These are phyloP conservation scores for Saussurea involucrata DNA, from an alignment of 129 eudicot species.

Conservation along the genomic window DNA sequence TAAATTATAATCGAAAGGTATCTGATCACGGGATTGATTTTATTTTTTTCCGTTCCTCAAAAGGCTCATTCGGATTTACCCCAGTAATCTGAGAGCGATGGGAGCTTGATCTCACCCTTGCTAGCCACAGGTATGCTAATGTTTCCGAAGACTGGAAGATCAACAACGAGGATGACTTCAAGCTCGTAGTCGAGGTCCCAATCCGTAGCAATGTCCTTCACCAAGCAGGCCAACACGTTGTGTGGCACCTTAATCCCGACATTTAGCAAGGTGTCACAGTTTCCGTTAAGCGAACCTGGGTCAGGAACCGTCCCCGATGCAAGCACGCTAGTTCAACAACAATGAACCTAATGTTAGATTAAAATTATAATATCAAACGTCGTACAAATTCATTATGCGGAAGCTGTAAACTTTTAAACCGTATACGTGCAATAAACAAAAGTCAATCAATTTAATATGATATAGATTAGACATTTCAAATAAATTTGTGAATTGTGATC, in stretches of 20 bases:
- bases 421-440: no score
- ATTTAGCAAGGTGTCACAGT: slow-evolving; percentile 17
- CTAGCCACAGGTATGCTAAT: slow-evolving; percentile 19
- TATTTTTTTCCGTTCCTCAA: not conserved
- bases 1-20: not conserved
- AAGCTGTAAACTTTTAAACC: no score
- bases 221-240: slow-evolving; percentile 12
- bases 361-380: not conserved
- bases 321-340: slow-evolving; percentile 24
- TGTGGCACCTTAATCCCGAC: slow-evolving; percentile 26
- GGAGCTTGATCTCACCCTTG: slow-evolving; percentile 32
- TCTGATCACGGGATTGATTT: slow-evolving; percentile 9
- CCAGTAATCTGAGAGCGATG: slow-evolving; percentile 20
- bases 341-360: not conserved
- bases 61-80: not conserved
- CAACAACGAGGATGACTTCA: slow-evolving; percentile 16
- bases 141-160: slow-evolving; percentile 27
- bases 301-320: slow-evolving; percentile 25
- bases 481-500: no score
- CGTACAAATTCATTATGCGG: no score
- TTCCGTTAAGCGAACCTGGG: slow-evolving; percentile 24
- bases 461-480: no score
- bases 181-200: slow-evolving; percentile 41
- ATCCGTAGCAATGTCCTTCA: slow-evolving; percentile 29
- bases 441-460: no score